phyloP scores from a whole-genome alignment of 768 basidiomycete species.

The Rhizopogon rudus region DNA sequence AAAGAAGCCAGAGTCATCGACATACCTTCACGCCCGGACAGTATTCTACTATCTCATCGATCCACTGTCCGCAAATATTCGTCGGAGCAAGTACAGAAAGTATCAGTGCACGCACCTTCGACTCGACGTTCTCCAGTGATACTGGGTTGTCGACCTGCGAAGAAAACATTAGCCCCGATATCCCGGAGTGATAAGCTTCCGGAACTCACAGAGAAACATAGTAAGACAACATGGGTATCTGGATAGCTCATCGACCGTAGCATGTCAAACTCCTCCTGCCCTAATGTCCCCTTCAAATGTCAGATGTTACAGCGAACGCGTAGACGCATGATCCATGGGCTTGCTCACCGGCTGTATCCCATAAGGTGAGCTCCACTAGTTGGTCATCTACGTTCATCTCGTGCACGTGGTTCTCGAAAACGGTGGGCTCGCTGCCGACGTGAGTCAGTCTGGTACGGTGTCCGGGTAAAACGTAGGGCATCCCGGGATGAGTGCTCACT shows the following conservation, averaged over 20 bases:
- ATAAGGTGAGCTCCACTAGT: slow-evolving; percentile 84
- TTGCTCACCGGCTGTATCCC: slow-evolving; percentile 90
- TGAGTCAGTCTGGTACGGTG: neutral
- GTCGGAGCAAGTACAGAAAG: neutral
- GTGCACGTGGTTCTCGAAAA: slow-evolving; percentile 97
- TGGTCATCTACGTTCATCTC: slow-evolving; percentile 85
- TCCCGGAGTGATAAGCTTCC: neutral
- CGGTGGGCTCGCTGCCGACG: slow-evolving; percentile 72
- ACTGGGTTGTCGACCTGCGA: slow-evolving; percentile 84
- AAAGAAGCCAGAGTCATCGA: slow-evolving; percentile 4
- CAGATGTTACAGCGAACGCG: slow-evolving; percentile 18
- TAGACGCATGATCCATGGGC: neutral
- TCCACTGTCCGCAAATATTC: slow-evolving; percentile 56
- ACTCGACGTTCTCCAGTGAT: slow-evolving; percentile 95
- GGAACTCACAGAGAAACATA: slow-evolving; percentile 83
- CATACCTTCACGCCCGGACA: slow-evolving; percentile 93
- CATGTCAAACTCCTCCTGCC: slow-evolving; percentile 94
- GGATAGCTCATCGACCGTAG: slow-evolving; percentile 93
- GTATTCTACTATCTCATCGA: slow-evolving; percentile 87
- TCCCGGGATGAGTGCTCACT: slow-evolving; percentile 46
- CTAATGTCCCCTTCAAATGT: slow-evolving; percentile 40
- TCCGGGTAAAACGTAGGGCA: neutral
- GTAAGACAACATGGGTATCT: slow-evolving; percentile 93
- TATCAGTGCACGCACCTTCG: slow-evolving; percentile 55
- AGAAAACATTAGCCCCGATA: neutral